Conservation (phyloP, 352 stramenopile species). For the Pythium angustatum region DNA sequence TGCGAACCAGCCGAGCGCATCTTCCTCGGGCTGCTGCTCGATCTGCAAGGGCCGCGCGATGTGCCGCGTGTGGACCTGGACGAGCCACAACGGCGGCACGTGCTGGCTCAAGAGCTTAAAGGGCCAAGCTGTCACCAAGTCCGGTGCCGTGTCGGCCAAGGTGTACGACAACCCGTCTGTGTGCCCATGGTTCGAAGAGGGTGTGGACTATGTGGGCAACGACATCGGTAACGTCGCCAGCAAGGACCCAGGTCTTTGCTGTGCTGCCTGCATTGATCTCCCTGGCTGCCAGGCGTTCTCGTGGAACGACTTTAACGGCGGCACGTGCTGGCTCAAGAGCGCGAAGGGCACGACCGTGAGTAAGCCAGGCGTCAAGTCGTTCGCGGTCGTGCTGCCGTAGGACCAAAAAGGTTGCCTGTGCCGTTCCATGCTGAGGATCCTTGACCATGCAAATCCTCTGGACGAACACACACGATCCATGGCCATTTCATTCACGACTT, state of each 20-base stretch:
- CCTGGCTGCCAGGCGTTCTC: slow-evolving; percentile 15
- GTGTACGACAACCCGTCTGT: neutral
- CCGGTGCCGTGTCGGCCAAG: neutral
- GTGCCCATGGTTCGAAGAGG: neutral
- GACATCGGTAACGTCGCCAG: neutral
- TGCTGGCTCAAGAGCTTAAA: slow-evolving; percentile 57
- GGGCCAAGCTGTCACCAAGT: neutral
- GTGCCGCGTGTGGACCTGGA: slow-evolving; percentile 60
- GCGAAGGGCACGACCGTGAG: neutral
- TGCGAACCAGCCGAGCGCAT: neutral
- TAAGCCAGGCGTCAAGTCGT: slow-evolving; percentile 15
- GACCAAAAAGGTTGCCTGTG: too few relatives aligned
- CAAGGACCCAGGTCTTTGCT: neutral
- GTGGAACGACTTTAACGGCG: slow-evolving; percentile 51
- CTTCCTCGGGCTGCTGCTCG: slow-evolving; percentile 26
- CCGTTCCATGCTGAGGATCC: too few relatives aligned
- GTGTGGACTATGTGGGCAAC: slow-evolving; percentile 9
- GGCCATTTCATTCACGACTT: too few relatives aligned
- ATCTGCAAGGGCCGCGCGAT: slow-evolving; percentile 32
- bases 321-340: slow-evolving; percentile 61
- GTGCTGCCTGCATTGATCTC: neutral
- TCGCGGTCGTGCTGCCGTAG: slow-evolving; percentile 2
- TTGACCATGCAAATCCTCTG: too few relatives aligned
- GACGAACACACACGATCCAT: too few relatives aligned
- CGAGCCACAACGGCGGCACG: slow-evolving; percentile 49